Conservation (phyloP, 441 rosid genomes). For the Melastoma candidum region DNA sequence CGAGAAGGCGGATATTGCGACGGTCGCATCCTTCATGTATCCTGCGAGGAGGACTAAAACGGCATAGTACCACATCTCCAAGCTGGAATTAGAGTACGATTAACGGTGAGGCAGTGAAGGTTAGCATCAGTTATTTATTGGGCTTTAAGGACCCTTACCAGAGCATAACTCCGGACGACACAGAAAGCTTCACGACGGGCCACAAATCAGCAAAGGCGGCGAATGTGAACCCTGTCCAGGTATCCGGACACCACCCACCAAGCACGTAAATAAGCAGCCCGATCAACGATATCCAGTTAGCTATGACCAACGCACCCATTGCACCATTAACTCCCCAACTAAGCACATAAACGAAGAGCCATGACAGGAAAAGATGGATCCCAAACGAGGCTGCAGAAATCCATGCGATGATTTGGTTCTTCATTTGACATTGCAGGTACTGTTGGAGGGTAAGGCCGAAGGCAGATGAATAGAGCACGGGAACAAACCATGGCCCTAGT, state of each 20-base stretch:
- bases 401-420: constrained; percentile 38
- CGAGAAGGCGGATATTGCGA: constrained; percentile 53
- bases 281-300: constrained; percentile 5
- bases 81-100: constrained; percentile 21
- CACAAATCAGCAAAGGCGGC: constrained; percentile 11
- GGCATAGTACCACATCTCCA: constrained; percentile 53
- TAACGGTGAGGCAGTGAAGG: too few relatives aligned
- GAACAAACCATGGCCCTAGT: constrained; percentile 45
- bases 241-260: constrained; percentile 18
- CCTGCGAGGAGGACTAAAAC: constrained; percentile 57
- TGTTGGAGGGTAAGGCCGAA: constrained; percentile 27
- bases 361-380: constrained; percentile 34
- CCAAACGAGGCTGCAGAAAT: constrained; percentile 24
- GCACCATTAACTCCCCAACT: constrained; percentile 9
- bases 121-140: neutral
- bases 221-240: constrained; percentile 15
- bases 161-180: constrained; percentile 16
- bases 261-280: constrained; percentile 9
- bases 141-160: constrained; percentile 8
- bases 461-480: constrained; percentile 23
- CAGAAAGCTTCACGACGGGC: constrained; percentile 16
- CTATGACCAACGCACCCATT: constrained; percentile 8
- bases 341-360: constrained; percentile 28
- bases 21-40: constrained; percentile 40
- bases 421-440: constrained; percentile 42